Base-by-base conservation (phyloP, 2,329 filamentous ascomycete genomes). In the Alternaria sp. region DNA sequence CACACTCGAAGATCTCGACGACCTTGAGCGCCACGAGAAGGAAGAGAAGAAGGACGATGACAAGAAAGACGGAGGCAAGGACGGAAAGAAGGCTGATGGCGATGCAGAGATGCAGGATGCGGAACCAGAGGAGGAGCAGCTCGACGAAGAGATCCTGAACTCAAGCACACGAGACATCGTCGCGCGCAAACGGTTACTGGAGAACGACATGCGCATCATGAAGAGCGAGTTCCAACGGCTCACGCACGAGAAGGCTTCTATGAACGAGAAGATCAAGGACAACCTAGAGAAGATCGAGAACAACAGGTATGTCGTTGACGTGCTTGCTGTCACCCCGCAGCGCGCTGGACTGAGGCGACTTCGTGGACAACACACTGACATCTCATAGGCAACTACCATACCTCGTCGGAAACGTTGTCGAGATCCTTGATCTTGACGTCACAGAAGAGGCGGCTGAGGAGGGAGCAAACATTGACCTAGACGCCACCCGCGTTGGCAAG, bases 261-360 rank as follows among this genome's bases (percentile, higher is more conserved):
- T 99, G 96, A 90, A 90, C 62, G 95, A 98, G 82, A 98, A 97
- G 86, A 98, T 99, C 82, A 98, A 97, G 87, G 96, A 99, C 80
- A 99, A 99, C 78, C 84, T 93, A 76, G 96, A 99, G 73, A 99
- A 99, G 88, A 99, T 99, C 77, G 94, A 96, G 72, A 98, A 99
- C 84, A 99, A 99, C 86, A 89, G 94, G 94, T 97, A 85, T 71
- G 86, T 18, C 37, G 44, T 43, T 23, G 47, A 33, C 12, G n/a
- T 54, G 9, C 18, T 54, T 46, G 45, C 41, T 15, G 21, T 47
- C 50, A 25, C 56, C 54, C 55, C 61, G 53, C 49, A 44, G 21
- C 23, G n/a, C 60, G 61, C 33, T 46, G 53, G 54, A 26, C 14
- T 37, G 21, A 15, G 26, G 33, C 54, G 14, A 23, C n/a, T 12